Conservation (phyloP, 768 basidiomycete genomes). For the Agaricus sinodeliciosus region DNA sequence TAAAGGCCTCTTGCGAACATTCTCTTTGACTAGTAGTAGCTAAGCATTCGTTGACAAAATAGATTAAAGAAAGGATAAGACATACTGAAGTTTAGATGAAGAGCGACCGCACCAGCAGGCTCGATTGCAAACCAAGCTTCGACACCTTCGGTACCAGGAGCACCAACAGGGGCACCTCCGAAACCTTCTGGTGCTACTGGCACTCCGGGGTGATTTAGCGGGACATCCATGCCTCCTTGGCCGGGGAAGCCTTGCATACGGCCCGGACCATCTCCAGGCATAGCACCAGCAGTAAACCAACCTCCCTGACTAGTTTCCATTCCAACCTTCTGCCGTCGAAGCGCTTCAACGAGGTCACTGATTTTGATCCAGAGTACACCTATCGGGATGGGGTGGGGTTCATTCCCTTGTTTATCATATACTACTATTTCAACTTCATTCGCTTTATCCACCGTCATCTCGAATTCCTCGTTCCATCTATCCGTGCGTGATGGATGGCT, state of each 20-base stretch:
- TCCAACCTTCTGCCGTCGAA: slow-evolving; percentile 86
- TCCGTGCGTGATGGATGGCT: slow-evolving; percentile 93
- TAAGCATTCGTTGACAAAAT: slow-evolving; percentile 11
- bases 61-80: slow-evolving; percentile 11
- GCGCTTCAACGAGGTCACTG: slow-evolving; percentile 88
- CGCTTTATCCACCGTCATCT: slow-evolving; percentile 94
- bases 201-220: slow-evolving; percentile 36
- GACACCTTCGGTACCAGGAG: slow-evolving; percentile 61
- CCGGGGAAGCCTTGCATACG: slow-evolving; percentile 15
- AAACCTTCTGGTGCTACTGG: slow-evolving; percentile 27
- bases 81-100: slow-evolving; percentile 91
- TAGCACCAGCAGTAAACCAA: slow-evolving; percentile 94
- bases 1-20: slow-evolving; percentile 90
- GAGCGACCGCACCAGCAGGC: slow-evolving; percentile 87
- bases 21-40: slow-evolving; percentile 79
- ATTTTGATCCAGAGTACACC: slow-evolving; percentile 94
- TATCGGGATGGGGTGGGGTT: slow-evolving; percentile 79
- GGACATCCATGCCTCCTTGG: slow-evolving; percentile 39
- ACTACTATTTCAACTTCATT: slow-evolving; percentile 97
- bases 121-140: slow-evolving; percentile 98
- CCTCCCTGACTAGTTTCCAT: slow-evolving; percentile 82
- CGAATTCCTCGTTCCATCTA: slow-evolving; percentile 97
- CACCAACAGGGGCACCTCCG: slow-evolving; percentile 27
- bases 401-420: slow-evolving; percentile 85
- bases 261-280: slow-evolving; percentile 56